Evolutionary conservation across 2,329 filamentous ascomycete genomes (phyloP).

Genomic region (Botrytis hyacinthi): DNA sequence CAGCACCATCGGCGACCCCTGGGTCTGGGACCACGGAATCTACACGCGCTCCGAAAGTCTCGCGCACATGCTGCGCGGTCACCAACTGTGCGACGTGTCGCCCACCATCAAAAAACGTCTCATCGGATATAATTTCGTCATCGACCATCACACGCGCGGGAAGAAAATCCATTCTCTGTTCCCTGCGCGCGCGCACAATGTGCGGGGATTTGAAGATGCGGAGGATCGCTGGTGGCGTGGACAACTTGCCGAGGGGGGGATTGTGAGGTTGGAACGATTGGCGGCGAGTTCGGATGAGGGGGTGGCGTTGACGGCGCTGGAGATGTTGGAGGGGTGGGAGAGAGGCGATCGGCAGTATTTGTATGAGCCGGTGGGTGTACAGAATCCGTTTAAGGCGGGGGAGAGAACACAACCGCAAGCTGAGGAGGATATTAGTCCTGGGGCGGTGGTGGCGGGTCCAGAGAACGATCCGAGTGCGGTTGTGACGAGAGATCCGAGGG

Average conservation of each 20-base stretch:
- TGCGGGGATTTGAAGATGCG: not conserved
- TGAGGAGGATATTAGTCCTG: not conserved
- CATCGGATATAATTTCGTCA: fast-evolving
- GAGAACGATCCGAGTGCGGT: too few species aligned
- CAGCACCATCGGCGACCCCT: not conserved
- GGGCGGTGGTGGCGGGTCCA: too few species aligned
- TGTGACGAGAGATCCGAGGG: too few species aligned
- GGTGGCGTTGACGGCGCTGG: fast-evolving
- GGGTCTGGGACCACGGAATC: not conserved
- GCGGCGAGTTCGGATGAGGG: not conserved
- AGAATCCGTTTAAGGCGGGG: not conserved
- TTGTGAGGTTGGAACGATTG: not conserved
- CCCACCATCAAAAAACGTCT: not conserved
- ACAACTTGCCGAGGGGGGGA: not conserved
- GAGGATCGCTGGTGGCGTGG: not conserved
- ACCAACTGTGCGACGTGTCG: not conserved
- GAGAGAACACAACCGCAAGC: fast-evolving
- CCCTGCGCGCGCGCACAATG: fast-evolving
- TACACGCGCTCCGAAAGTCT: not conserved
- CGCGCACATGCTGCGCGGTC: not conserved
- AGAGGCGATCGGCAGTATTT: not conserved
- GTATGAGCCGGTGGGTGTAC: not conserved
- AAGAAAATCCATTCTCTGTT: not conserved
- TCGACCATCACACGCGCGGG: not conserved
- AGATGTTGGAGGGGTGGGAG: too few species aligned